Evolutionary conservation across 1,284 basidiomycete species (phyloP).

Genomic region (Ustilago lituana): DNA sequence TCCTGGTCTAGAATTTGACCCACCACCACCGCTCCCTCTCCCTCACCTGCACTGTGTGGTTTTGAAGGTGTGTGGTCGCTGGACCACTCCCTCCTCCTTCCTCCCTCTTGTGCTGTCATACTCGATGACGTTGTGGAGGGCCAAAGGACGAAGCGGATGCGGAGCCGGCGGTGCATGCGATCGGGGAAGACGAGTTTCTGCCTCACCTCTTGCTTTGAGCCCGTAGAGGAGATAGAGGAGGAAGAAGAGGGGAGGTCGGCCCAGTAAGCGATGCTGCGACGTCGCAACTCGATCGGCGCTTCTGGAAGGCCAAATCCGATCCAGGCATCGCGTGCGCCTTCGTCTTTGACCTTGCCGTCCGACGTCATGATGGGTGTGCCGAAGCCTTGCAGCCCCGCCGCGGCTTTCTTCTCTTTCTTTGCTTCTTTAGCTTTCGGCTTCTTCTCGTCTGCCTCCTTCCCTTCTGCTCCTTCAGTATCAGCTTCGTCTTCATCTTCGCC

Average conservation of each 20-base stretch:
- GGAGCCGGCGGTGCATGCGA: conserved; percentile 43
- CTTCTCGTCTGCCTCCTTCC: background rate
- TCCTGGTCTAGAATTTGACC: conserved; percentile 41
- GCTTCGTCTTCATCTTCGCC: conserved; percentile 12
- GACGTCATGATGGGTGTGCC: conserved; percentile 54
- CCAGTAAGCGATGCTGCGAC: conserved; percentile 57
- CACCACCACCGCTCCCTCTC: conserved; percentile 2
- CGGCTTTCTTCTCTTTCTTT: background rate
- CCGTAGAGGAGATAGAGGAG: too few species aligned
- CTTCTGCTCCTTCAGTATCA: background rate
- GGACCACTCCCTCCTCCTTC: conserved; percentile 29
- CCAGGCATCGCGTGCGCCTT: conserved; percentile 61
- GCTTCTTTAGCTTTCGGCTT: conserved; percentile 1
- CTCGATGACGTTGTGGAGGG: background rate
- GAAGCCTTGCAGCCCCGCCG: conserved; percentile 45
- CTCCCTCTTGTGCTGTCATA: background rate
- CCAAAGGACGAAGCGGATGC: conserved; percentile 43
- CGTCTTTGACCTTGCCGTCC: conserved; percentile 54
- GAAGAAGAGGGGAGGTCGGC: conserved; percentile 23
- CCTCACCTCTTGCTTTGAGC: background rate
- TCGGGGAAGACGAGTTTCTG: conserved; percentile 54
- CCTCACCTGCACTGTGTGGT: background rate
- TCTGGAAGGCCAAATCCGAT: conserved; percentile 58
- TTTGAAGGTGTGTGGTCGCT: conserved; percentile 8
- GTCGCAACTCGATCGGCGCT: conserved; percentile 39